phyloP scores from a whole-genome alignment of 768 basidiomycete species.

The Clathrus columnatus region DNA sequence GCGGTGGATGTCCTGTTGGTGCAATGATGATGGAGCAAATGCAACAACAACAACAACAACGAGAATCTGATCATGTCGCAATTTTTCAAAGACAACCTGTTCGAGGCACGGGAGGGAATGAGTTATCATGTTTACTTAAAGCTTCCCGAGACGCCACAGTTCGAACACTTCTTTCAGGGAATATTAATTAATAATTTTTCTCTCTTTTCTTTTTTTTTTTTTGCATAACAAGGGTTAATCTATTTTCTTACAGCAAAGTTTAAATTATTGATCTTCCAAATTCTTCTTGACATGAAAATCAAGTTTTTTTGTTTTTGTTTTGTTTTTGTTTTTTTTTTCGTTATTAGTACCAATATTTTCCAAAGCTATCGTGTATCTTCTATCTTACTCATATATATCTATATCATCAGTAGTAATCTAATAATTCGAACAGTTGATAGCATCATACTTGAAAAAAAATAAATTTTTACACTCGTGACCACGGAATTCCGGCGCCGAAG shows the following conservation, averaged over 20 bases:
- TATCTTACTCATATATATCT: no score
- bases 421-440: neutral
- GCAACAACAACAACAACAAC: conserved; percentile 32
- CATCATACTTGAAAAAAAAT: neutral
- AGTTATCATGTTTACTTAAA: conserved; percentile 74
- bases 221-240: neutral
- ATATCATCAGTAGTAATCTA: no score
- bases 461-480: neutral
- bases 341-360: no score
- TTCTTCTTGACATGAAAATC: neutral
- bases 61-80: conserved; percentile 22
- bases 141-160: conserved; percentile 82
- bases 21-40: conserved; percentile 34
- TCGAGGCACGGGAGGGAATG: conserved; percentile 86
- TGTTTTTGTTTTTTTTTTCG: neutral
- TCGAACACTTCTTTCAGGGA: conserved; percentile 45
- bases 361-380: no score
- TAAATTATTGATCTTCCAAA: neutral
- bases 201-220: neutral
- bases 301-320: neutral
- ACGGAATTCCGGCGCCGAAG: neutral
- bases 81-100: conserved; percentile 34
- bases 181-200: conserved; percentile 8
- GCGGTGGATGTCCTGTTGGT: conserved; percentile 42
- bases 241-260: neutral